Evolutionary conservation across 2,329 filamentous ascomycete genomes (phyloP).

Genomic region (Cytospora leucostoma): DNA sequence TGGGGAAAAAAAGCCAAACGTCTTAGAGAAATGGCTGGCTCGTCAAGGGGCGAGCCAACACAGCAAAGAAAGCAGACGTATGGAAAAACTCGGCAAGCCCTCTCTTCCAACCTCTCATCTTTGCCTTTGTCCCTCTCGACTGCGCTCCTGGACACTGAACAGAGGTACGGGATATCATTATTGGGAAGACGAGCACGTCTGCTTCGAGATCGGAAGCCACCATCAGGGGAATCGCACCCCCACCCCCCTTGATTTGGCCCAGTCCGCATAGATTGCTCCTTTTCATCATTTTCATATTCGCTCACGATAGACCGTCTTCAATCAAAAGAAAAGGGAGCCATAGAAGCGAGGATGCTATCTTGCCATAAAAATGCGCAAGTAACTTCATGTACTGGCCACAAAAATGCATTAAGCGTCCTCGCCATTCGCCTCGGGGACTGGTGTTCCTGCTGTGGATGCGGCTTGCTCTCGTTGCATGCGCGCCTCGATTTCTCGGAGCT

Average conservation of each 20-base stretch:
- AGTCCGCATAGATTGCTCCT: slow-evolving; percentile 18
- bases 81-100: slow-evolving; percentile 28
- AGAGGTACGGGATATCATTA: slow-evolving; percentile 28
- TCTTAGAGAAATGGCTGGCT: slow-evolving; percentile 26
- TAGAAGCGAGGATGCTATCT: slow-evolving; percentile 22
- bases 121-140: slow-evolving; percentile 27
- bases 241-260: slow-evolving; percentile 19
- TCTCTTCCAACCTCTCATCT: slow-evolving; percentile 20
- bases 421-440: slow-evolving; percentile 53
- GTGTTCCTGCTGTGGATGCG: slow-evolving; percentile 45
- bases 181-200: slow-evolving; percentile 25
- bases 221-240: slow-evolving; percentile 15
- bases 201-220: slow-evolving; percentile 16
- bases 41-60: slow-evolving; percentile 21
- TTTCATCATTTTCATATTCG: slow-evolving; percentile 19
- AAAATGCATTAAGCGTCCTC: slow-evolving; percentile 48
- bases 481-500: slow-evolving; percentile 97
- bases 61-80: slow-evolving; percentile 35
- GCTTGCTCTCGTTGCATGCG: slow-evolving; percentile 89
- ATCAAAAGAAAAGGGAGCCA: slow-evolving; percentile 19
- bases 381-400: slow-evolving; percentile 15
- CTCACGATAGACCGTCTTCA: slow-evolving; percentile 17
- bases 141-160: slow-evolving; percentile 29
- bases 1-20: slow-evolving; percentile 41
- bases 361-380: slow-evolving; percentile 20